Evolutionary conservation across 2,329 filamentous ascomycete species (phyloP).

Genomic region (Fusarium nodosum): DNA sequence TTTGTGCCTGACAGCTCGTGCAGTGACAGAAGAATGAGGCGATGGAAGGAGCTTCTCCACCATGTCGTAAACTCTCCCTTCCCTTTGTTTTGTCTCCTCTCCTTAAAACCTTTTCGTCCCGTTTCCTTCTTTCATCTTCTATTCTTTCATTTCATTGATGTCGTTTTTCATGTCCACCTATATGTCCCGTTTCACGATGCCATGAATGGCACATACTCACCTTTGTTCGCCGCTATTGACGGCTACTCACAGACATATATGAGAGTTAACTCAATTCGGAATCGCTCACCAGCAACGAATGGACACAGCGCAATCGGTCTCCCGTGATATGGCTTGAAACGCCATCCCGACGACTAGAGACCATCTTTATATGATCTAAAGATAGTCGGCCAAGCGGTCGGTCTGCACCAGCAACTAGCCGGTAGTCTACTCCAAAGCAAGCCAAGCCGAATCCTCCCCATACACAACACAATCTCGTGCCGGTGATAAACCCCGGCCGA

Average conservation of each 20-base stretch:
- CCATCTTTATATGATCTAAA: slow-evolving; percentile 20
- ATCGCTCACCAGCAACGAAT: slow-evolving; percentile 9
- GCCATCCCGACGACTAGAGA: slow-evolving; percentile 13
- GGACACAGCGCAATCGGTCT: neutral
- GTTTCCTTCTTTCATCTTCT: slow-evolving; percentile 1
- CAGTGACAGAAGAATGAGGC: slow-evolving; percentile 5
- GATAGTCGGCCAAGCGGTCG: slow-evolving; percentile 27
- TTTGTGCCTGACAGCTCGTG: slow-evolving; percentile 10
- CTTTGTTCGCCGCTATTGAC: slow-evolving; percentile 12
- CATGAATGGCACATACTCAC: neutral
- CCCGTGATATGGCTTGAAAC: slow-evolving; percentile 37
- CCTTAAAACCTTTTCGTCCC: neutral
- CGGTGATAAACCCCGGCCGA: slow-evolving; percentile 3
- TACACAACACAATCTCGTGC: slow-evolving; percentile 18
- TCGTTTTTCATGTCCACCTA: neutral
- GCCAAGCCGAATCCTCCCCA: slow-evolving; percentile 11
- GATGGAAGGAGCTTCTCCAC: slow-evolving; percentile 34
- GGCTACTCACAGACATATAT: slow-evolving; percentile 9
- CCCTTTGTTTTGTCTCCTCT: slow-evolving; percentile 1
- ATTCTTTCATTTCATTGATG: neutral
- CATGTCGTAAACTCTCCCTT: slow-evolving; percentile 24
- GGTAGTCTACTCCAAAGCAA: slow-evolving; percentile 7
- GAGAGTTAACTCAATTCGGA: slow-evolving; percentile 28
- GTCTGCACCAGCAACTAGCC: slow-evolving; percentile 28
- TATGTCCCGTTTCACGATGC: neutral